A percentile compares a stretch with the other conserved stretches of the same genome.
Evolutionary conservation across 345 rosid genomes (phyloP).

Genomic region (Reutealis trisperma): DNA sequence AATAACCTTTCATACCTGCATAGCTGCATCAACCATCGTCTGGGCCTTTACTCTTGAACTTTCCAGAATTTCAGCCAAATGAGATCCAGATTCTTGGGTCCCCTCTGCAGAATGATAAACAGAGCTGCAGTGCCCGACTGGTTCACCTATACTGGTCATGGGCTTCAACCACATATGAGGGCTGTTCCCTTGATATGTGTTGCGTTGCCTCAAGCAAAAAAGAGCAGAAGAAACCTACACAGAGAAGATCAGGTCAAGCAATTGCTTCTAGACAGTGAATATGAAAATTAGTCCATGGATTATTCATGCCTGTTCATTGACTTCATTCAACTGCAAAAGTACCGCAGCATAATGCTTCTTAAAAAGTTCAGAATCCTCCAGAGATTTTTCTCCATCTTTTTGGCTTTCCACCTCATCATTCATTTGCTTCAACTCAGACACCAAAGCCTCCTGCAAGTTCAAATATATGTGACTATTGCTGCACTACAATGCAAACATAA

Average conservation of each 20-base stretch:
- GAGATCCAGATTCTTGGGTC: constrained; percentile 53
- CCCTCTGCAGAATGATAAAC: constrained; percentile 45
- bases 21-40: constrained; percentile 67
- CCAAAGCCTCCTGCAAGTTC: constrained; percentile 61
- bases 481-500: background rate
- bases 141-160: constrained; percentile 40
- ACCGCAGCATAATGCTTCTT: constrained; percentile 84
- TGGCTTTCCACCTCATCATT: constrained; percentile 68
- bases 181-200: constrained; percentile 64
- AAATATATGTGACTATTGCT: background rate
- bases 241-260: constrained; percentile 21
- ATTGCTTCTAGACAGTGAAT: constrained; percentile 1
- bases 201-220: constrained; percentile 67
- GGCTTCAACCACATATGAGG: constrained; percentile 32
- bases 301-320: constrained; percentile 67
- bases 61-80: constrained; percentile 70
- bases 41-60: constrained; percentile 62
- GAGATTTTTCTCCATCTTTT: constrained; percentile 49
- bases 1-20: constrained; percentile 48
- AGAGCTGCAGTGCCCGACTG: constrained; percentile 38
- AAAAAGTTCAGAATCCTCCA: constrained; percentile 66
- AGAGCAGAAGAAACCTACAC: constrained; percentile 75
- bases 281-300: constrained; percentile 4
- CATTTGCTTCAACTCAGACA: constrained; percentile 69
- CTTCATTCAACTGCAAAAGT: constrained; percentile 62